Conservation (phyloP, 2,329 filamentous ascomycete genomes). For the Colletotrichum theobromicola region DNA sequence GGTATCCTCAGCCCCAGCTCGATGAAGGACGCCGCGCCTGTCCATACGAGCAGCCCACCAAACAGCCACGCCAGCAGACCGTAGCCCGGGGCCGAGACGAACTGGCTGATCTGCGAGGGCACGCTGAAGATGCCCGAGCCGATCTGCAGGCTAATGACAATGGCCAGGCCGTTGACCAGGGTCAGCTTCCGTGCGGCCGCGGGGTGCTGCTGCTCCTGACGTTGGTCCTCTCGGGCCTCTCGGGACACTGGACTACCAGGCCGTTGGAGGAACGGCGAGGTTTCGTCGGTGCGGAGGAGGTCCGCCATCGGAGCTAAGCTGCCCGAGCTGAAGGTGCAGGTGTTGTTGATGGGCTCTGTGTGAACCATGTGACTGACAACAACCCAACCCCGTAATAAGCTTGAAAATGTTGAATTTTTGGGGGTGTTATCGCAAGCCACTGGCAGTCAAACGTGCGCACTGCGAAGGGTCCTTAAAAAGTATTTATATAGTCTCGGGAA, state of each 20-base stretch:
- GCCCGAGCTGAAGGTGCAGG: neutral
- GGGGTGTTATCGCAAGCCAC: neutral
- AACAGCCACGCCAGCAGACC: constrained; percentile 46
- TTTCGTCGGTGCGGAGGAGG: constrained; percentile 14
- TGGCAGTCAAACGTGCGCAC: neutral
- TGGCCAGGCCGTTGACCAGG: constrained; percentile 38
- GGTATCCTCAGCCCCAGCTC: constrained; percentile 50
- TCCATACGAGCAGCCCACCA: constrained; percentile 50
- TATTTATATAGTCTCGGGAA: neutral
- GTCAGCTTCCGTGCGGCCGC: constrained; percentile 22
- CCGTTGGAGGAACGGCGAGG: constrained; percentile 18
- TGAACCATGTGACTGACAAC: neutral
- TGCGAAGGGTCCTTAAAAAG: neutral
- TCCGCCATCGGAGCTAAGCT: constrained; percentile 8
- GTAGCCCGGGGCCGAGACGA: constrained; percentile 46
- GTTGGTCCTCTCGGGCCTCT: neutral
- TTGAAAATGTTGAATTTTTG: neutral
- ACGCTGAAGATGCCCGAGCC: constrained; percentile 53
- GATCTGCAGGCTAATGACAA: constrained; percentile 52
- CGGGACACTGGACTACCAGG: neutral
- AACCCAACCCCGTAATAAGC: neutral
- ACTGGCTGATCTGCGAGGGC: constrained; percentile 45
- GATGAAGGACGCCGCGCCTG: constrained; percentile 50
- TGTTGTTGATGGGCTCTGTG: neutral
- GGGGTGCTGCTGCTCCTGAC: neutral